Evolutionary conservation across 2,329 filamentous ascomycete genomes (phyloP).

Genomic region (Pochonia chlamydosporia): DNA sequence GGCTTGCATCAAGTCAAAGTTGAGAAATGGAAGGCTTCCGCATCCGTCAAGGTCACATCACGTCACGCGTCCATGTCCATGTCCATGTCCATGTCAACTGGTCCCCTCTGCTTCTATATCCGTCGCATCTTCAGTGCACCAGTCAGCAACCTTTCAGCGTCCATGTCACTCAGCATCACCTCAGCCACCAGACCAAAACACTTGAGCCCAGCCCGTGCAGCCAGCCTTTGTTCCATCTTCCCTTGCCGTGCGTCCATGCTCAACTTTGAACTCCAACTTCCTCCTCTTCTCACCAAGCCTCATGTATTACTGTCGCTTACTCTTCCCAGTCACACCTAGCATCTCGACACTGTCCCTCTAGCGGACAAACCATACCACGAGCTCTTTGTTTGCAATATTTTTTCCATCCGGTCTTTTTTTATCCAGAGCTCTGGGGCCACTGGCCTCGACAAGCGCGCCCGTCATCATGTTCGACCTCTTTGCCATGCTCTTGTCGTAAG

Average conservation of each 20-base stretch:
- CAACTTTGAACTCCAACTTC: background rate
- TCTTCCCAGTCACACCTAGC: background rate
- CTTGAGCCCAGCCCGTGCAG: background rate
- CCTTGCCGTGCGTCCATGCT: background rate
- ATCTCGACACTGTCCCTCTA: background rate
- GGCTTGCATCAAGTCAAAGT: background rate
- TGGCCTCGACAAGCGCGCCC: constrained; percentile 15
- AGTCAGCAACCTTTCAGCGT: too few relatives aligned
- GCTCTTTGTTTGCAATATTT: too few relatives aligned
- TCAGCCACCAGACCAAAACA: background rate
- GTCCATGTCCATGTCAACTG: background rate
- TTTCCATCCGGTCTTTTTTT: background rate
- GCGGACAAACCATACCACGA: background rate
- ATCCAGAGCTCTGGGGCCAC: constrained; percentile 2
- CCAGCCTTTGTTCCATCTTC: background rate
- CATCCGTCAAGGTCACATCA: constrained; percentile 1
- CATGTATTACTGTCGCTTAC: background rate
- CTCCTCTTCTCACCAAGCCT: background rate
- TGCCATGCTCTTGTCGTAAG: constrained; percentile 72
- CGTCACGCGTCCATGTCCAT: constrained; percentile 1
- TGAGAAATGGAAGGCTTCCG: too few relatives aligned
- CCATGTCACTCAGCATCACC: background rate
- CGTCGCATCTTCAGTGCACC: too few relatives aligned
- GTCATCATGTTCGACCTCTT: constrained; percentile 69
- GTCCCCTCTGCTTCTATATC: too few relatives aligned